Conservation (phyloP, 768 basidiomycete genomes). For the Clathrus columnatus region DNA sequence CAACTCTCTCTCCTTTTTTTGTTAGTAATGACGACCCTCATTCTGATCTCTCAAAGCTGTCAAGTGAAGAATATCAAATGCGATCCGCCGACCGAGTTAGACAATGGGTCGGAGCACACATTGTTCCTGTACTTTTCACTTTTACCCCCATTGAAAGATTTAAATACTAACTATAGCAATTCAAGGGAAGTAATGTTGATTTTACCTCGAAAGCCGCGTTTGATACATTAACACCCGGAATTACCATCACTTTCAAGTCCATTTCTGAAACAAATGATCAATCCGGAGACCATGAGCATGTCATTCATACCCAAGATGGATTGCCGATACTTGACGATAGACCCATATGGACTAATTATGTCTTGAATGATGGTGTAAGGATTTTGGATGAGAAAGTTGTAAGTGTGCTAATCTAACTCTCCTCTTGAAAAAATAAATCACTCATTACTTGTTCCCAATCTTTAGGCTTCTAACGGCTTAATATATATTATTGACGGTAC, state of each 20-base stretch:
- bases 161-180: no score
- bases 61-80: conserved; percentile 58
- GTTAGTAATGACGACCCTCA: conserved; percentile 20
- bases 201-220: conserved; percentile 31
- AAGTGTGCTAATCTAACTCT: conserved; percentile 34
- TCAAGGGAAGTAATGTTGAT: not conserved
- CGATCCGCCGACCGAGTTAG: conserved; percentile 59
- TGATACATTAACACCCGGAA: conserved; percentile 50
- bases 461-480: conserved; percentile 46
- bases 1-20: not conserved
- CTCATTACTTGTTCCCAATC: not conserved
- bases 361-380: conserved; percentile 44
- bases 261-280: conserved; percentile 1
- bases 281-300: not conserved
- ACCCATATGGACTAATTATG: conserved; percentile 44
- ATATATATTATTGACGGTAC: conserved; percentile 52
- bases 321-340: not conserved
- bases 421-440: not conserved
- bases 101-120: conserved; percentile 74
- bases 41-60: conserved; percentile 36
- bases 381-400: conserved; percentile 46
- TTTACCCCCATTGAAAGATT: no score
- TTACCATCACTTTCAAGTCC: conserved; percentile 45
- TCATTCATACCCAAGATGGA: not conserved
- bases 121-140: conserved; percentile 56